phyloP scores from a whole-genome alignment of 495 filamentous ascomycete species.

The Trichoderma orchidacearum region DNA sequence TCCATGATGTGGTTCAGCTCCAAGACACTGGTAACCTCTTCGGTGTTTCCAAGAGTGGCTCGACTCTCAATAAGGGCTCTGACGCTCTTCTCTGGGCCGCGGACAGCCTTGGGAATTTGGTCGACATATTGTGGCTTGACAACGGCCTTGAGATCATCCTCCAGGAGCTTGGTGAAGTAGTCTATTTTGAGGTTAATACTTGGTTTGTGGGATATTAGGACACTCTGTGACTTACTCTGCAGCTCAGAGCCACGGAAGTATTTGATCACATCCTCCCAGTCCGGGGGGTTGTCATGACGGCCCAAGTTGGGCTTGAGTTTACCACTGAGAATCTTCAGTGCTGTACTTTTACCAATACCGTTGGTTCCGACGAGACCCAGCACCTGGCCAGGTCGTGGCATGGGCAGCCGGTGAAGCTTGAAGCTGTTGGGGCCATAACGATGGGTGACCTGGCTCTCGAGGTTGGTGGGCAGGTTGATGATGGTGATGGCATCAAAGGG shows the following conservation, averaged over 20 bases:
- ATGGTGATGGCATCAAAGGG: slow-evolving; percentile 99
- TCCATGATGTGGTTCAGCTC: slow-evolving; percentile 78
- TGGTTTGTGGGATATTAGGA: background rate
- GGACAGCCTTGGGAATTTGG: slow-evolving; percentile 87
- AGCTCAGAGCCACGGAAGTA: slow-evolving; percentile 95
- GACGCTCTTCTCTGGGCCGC: slow-evolving; percentile 61
- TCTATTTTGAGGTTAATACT: slow-evolving; percentile 33
- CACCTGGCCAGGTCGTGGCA: slow-evolving; percentile 92
- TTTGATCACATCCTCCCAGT: slow-evolving; percentile 98
- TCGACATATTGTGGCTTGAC: slow-evolving; percentile 99
- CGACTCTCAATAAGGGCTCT: slow-evolving; percentile 60
- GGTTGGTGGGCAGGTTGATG: slow-evolving; percentile 97
- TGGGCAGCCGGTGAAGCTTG: slow-evolving; percentile 93
- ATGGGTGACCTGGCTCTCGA: slow-evolving; percentile 94
- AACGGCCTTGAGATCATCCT: slow-evolving; percentile 91
- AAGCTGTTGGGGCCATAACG: slow-evolving; percentile 99
- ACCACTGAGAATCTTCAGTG: slow-evolving; percentile 92
- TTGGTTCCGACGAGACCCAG: slow-evolving; percentile 94
- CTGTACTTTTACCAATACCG: slow-evolving; percentile 99
- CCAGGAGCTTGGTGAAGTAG: slow-evolving; percentile 95
- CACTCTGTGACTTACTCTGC: slow-evolving; percentile 78
- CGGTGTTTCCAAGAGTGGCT: slow-evolving; percentile 62
- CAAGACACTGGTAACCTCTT: slow-evolving; percentile 72
- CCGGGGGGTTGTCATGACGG: slow-evolving; percentile 86
- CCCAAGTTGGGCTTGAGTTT: slow-evolving; percentile 98